A percentile compares a stretch with the other conserved stretches of the same genome.
These are phyloP conservation scores for Phialophora verrucosa DNA, from an alignment of 2,329 filamentous ascomycete genomes.

Conservation along the genomic window DNA sequence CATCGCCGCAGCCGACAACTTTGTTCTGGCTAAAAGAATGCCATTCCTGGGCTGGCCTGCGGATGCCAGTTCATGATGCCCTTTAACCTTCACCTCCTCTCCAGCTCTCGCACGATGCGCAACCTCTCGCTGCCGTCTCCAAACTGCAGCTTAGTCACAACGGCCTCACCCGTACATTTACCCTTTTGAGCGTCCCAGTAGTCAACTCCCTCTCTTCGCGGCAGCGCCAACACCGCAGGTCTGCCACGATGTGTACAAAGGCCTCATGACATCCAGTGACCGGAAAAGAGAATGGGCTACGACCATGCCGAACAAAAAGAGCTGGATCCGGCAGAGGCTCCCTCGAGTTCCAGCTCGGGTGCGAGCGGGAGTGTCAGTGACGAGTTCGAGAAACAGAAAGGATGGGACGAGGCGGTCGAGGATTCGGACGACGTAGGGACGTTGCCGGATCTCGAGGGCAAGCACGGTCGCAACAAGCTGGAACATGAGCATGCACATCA, in stretches of 20 bases:
- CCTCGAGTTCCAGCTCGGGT: slow-evolving; percentile 27
- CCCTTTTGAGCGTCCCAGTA: neutral
- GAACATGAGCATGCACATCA: slow-evolving; percentile 23
- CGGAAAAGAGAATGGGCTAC: slow-evolving; percentile 29
- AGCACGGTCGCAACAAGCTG: slow-evolving; percentile 18
- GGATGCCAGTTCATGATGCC: slow-evolving; percentile 5
- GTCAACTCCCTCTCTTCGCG: neutral
- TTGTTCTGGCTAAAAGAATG: slow-evolving; percentile 20
- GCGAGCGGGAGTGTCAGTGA: slow-evolving; percentile 17
- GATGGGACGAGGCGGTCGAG: slow-evolving; percentile 18
- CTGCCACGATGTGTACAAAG: slow-evolving; percentile 17
- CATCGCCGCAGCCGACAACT: neutral
- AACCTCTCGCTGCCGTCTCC: neutral
- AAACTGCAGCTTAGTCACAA: neutral
- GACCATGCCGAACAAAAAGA: slow-evolving; percentile 33
- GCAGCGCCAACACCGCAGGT: neutral
- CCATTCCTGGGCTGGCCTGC: neutral
- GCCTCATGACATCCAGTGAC: slow-evolving; percentile 14
- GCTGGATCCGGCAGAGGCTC: slow-evolving; percentile 22
- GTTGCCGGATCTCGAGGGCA: slow-evolving; percentile 23
- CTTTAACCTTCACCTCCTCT: neutral
- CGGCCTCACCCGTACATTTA: neutral
- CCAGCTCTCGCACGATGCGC: neutral
- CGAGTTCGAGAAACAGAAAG: slow-evolving; percentile 22
- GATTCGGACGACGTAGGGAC: slow-evolving; percentile 8